Evolutionary conservation across 257 asterid genomes (phyloP), one percentile per base, ranked within the genome.

Genomic region (Salvia hispanica): DNA sequence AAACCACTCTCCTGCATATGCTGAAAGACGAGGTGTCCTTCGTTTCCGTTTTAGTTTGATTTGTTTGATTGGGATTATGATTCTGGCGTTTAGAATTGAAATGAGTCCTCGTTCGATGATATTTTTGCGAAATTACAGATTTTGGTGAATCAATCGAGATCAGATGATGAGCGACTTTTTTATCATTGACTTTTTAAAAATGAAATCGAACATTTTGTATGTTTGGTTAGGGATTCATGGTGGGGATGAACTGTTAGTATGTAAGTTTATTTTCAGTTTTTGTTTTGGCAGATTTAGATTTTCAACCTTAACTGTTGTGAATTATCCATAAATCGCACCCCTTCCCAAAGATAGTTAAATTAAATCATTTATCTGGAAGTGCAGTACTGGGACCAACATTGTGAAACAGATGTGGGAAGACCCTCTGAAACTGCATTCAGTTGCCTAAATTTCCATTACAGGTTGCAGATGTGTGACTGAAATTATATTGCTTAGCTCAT

Each of bases 1-100:
- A 92, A 70, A 92, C 98, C 72, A 92, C 98, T 63, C 84, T 92
- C 72, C 98, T 92, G 58, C 96, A 92, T 74, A 89, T 92, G 98
- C 86, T 87, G 66, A 89, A 92, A 74, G 96, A 89, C 67, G 98
- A 92, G 98, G 98, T 92, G 16, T 8, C 4, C 15, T 62, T 55
- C 61, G 18, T 48, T 57, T 48, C 33, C 54, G 3, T 39, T 67
- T 44, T 60, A 6, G 33, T 58, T 15, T 51, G 12, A 16, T 72
- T 62, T 76, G 61, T 16, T 72, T 18, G 25, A 31, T 60, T 4
- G 6, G 52, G 3, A 47, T 48, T 39, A 53, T 57, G 51, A 52
- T 25, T 42, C 3, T 60, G 45, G 37, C 13, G 37, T 37, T 56
- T 63, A 33, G 63, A 34, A 13, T 65, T 39, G 76, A 52, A 33